phyloP scores from a whole-genome alignment of 441 rosid species.

The Iberis amara region DNA sequence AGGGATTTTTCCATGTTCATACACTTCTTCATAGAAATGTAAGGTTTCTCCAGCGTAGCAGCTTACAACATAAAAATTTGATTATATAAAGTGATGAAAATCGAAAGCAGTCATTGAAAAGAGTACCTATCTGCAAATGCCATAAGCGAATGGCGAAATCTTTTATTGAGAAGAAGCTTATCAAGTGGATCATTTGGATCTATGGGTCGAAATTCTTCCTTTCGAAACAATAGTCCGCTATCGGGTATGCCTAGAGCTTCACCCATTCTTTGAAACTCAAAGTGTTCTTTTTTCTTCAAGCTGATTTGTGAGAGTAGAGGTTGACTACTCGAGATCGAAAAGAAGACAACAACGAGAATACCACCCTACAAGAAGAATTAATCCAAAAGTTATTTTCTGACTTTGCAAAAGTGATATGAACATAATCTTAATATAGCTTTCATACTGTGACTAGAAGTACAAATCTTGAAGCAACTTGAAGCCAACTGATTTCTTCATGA shows the following conservation, averaged over 20 bases:
- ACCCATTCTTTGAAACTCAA: conserved; percentile 66
- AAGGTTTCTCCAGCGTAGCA: conserved; percentile 89
- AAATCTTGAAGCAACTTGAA: conserved; percentile 79
- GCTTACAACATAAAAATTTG: conserved; percentile 35
- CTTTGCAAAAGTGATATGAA: conserved; percentile 18
- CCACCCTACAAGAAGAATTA: conserved; percentile 46
- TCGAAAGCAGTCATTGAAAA: not conserved
- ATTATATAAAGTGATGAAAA: not conserved
- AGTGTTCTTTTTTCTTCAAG: conserved; percentile 60
- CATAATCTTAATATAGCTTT: conserved; percentile 17
- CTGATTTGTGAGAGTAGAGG: conserved; percentile 87
- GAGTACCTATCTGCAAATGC: conserved; percentile 82
- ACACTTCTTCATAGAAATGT: conserved; percentile 84
- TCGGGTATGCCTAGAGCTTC: conserved; percentile 85
- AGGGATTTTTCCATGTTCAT: conserved; percentile 73
- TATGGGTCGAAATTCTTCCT: conserved; percentile 41
- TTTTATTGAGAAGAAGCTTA: conserved; percentile 72
- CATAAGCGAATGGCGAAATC: conserved; percentile 77
- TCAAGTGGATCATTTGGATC: conserved; percentile 72
- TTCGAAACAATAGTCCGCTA: conserved; percentile 59
- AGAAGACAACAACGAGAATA: conserved; percentile 60
- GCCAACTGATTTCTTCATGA: conserved; percentile 51
- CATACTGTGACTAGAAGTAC: conserved; percentile 64
- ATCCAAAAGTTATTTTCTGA: not conserved
- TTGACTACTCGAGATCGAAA: conserved; percentile 79